Conservation (phyloP, 1,139 yeast genomes). For the Schizosaccharomyces versatilis region DNA sequence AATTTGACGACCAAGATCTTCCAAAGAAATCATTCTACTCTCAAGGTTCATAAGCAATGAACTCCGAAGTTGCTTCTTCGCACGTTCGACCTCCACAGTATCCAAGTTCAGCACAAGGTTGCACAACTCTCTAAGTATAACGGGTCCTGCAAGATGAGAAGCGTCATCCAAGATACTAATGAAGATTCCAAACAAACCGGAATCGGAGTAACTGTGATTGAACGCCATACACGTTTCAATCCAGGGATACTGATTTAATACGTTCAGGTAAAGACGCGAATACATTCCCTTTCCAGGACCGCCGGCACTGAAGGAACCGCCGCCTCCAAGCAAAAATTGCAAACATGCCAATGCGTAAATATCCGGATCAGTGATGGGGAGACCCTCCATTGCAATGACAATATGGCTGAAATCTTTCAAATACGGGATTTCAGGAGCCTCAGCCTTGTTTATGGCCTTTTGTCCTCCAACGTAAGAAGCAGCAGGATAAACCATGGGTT, state of each 20-base stretch:
- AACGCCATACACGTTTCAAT: slow-evolving; percentile 75
- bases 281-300: slow-evolving; percentile 99
- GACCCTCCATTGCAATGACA: slow-evolving; percentile 73
- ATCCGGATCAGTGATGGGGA: slow-evolving; percentile 65
- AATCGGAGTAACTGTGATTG: slow-evolving; percentile 74
- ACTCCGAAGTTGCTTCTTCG: slow-evolving; percentile 80
- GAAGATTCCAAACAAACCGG: slow-evolving; percentile 79
- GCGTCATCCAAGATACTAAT: slow-evolving; percentile 18
- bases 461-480: slow-evolving; percentile 67
- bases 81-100: slow-evolving; percentile 59
- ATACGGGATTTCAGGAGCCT: slow-evolving; percentile 5
- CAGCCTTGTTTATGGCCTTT: slow-evolving; percentile 29
- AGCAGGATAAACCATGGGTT: slow-evolving; percentile 14
- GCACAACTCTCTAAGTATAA: neutral
- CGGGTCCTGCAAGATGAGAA: neutral
- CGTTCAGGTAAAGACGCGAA: slow-evolving; percentile 75
- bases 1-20: slow-evolving; percentile 86
- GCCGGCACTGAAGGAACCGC: slow-evolving; percentile 94
- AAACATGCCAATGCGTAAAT: slow-evolving; percentile 76
- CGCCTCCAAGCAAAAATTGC: slow-evolving; percentile 89
- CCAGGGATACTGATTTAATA: slow-evolving; percentile 74
- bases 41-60: slow-evolving; percentile 82
- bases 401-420: slow-evolving; percentile 51
- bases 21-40: slow-evolving; percentile 72
- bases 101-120: slow-evolving; percentile 5